phyloP scores from a whole-genome alignment of 1,139 yeast genomes.

The Candida sp. region DNA sequence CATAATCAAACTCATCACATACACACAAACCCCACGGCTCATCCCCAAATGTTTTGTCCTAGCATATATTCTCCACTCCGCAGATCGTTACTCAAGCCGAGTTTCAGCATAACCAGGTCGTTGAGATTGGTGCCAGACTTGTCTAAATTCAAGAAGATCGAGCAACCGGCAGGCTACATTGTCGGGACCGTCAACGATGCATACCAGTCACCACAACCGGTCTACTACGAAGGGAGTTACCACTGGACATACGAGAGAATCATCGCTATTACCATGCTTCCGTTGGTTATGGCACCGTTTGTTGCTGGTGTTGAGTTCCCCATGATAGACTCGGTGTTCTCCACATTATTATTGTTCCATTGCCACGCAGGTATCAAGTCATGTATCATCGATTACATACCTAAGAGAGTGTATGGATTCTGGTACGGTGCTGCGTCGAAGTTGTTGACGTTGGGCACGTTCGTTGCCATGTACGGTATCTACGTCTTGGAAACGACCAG shows the following conservation, averaged over 20 bases:
- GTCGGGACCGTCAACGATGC: conserved; percentile 87
- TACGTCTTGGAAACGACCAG: conserved; percentile 57
- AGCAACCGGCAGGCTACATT: conserved; percentile 75
- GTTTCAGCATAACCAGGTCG: conserved; percentile 15
- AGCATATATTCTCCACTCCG: neutral
- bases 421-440: conserved; percentile 67
- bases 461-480: conserved; percentile 67
- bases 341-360: conserved; percentile 70
- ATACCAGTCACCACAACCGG: conserved; percentile 62
- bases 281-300: conserved; percentile 75
- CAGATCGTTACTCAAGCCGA: conserved; percentile 5
- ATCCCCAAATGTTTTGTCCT: neutral
- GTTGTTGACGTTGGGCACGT: conserved; percentile 65
- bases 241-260: conserved; percentile 90
- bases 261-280: conserved; percentile 71
- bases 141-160: conserved; percentile 52
- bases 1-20: neutral
- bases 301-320: conserved; percentile 69
- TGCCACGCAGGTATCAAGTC: conserved; percentile 82
- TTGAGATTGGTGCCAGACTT: conserved; percentile 50
- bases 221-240: conserved; percentile 75
- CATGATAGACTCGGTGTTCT: conserved; percentile 68
- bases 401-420: conserved; percentile 73
- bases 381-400: conserved; percentile 90
- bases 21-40: neutral